Percentiles rank a stretch among this genome's conserved stretches.
These are phyloP conservation scores for Jamesozyma hellenica DNA, from an alignment of 805 yeast genomes.

Conservation along the genomic window DNA sequence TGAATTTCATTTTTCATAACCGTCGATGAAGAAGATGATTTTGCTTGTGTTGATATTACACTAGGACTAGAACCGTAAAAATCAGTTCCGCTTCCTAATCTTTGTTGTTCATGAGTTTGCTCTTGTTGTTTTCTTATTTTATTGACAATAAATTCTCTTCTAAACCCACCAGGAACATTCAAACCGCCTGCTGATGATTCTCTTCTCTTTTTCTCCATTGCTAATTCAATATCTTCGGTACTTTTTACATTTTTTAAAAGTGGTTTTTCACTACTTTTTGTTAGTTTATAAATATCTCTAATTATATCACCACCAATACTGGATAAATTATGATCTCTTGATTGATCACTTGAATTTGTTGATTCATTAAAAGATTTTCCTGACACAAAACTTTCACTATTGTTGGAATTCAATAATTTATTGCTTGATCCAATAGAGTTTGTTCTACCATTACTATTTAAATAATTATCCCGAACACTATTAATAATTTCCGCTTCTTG, in stretches of 20 bases:
- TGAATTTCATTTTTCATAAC: background rate
- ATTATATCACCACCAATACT: conserved; percentile 32
- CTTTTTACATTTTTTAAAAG: conserved; percentile 11
- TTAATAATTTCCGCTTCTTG: conserved; percentile 26
- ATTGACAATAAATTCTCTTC: conserved; percentile 54
- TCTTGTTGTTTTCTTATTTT: conserved; percentile 24
- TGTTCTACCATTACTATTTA: conserved; percentile 9
- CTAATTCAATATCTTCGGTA: conserved; percentile 20
- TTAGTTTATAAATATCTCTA: conserved; percentile 29
- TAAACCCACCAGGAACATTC: conserved; percentile 74
- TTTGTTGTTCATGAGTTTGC: background rate
- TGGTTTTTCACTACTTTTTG: conserved; percentile 3
- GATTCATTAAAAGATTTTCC: background rate
- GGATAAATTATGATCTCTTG: conserved; percentile 9
- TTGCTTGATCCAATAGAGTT: conserved; percentile 1
- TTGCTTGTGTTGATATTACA: background rate
- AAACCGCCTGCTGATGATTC: conserved; percentile 58
- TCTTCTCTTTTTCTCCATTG: conserved; percentile 32
- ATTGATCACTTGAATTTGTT: background rate
- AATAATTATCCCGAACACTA: conserved; percentile 25
- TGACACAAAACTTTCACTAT: background rate
- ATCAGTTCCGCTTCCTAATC: background rate
- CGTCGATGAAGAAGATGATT: background rate
- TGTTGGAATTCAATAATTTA: background rate
- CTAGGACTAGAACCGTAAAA: background rate